A percentile compares a stretch with the other conserved stretches of the same genome.
Conservation (phyloP, 768 basidiomycete genomes). For the Lactarius sanguifluus region DNA sequence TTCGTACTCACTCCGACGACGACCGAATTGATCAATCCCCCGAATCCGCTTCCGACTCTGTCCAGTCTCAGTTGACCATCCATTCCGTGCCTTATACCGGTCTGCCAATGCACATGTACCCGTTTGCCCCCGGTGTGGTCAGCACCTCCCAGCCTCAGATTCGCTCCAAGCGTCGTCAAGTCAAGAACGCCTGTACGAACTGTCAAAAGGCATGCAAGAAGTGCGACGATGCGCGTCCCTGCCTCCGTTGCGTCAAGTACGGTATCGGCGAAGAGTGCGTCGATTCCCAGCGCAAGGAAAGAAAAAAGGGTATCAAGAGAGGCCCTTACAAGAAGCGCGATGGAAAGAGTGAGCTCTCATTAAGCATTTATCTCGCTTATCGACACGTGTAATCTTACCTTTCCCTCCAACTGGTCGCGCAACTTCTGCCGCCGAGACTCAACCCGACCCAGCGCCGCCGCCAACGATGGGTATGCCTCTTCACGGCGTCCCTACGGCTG, state of each 20-base stretch:
- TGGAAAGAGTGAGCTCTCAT: conserved; percentile 68
- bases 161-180: conserved; percentile 79
- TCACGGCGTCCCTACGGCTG: conserved; percentile 34
- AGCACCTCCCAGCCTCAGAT: conserved; percentile 49
- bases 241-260: conserved; percentile 90
- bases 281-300: conserved; percentile 90
- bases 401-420: conserved; percentile 45
- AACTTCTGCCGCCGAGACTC: conserved; percentile 51
- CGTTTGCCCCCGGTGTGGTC: conserved; percentile 52
- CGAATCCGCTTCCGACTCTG: conserved; percentile 33
- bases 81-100: conserved; percentile 52
- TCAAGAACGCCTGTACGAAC: conserved; percentile 90
- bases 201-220: conserved; percentile 93
- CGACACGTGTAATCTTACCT: conserved; percentile 30
- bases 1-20: conserved; percentile 36
- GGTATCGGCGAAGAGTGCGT: conserved; percentile 84
- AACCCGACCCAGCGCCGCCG: conserved; percentile 43
- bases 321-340: conserved; percentile 96
- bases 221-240: conserved; percentile 89
- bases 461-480: conserved; percentile 35
- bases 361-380: conserved; percentile 25
- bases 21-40: conserved; percentile 39
- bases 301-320: conserved; percentile 83
- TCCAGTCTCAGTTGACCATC: conserved; percentile 51
- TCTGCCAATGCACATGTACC: conserved; percentile 70